These are phyloP conservation scores for Botryotinia convoluta DNA, from an alignment of 2,329 filamentous ascomycete species.

Conservation along the genomic window DNA sequence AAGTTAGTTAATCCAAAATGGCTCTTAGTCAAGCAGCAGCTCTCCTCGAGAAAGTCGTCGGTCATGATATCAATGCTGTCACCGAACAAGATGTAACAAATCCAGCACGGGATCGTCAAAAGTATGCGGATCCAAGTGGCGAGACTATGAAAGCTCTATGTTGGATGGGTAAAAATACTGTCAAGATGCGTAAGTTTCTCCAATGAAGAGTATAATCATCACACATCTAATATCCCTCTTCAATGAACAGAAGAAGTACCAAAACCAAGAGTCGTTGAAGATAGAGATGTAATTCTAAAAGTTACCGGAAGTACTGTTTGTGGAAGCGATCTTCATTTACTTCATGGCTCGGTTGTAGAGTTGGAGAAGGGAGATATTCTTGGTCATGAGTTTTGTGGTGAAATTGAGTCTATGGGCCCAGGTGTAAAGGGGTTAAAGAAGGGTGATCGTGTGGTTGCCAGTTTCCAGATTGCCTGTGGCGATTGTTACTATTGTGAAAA, in stretches of 20 bases:
- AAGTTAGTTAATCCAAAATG: conserved; percentile 43
- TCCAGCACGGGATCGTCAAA: conserved; percentile 51
- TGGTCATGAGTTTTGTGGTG: conserved; percentile 53
- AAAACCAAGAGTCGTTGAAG: conserved; percentile 70
- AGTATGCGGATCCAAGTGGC: conserved; percentile 49
- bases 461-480: conserved; percentile 78
- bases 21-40: conserved; percentile 65
- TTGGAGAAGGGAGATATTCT: conserved; percentile 53
- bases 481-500: conserved; percentile 75
- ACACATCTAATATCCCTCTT: neutral
- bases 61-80: conserved; percentile 63
- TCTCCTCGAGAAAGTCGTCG: conserved; percentile 62
- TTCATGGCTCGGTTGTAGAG: conserved; percentile 43
- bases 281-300: conserved; percentile 74
- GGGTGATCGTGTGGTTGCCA: conserved; percentile 74
- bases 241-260: conserved; percentile 54
- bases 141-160: conserved; percentile 76
- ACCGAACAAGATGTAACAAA: conserved; percentile 68
- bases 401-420: conserved; percentile 49
- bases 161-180: conserved; percentile 80
- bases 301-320: conserved; percentile 52
- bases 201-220: neutral
- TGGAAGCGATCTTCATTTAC: conserved; percentile 41
- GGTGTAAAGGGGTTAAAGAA: conserved; percentile 52
- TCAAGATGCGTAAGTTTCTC: conserved; percentile 56